phyloP scores from a whole-genome alignment of 805 yeast genomes.

The Zygosaccharomyces siamensis region DNA sequence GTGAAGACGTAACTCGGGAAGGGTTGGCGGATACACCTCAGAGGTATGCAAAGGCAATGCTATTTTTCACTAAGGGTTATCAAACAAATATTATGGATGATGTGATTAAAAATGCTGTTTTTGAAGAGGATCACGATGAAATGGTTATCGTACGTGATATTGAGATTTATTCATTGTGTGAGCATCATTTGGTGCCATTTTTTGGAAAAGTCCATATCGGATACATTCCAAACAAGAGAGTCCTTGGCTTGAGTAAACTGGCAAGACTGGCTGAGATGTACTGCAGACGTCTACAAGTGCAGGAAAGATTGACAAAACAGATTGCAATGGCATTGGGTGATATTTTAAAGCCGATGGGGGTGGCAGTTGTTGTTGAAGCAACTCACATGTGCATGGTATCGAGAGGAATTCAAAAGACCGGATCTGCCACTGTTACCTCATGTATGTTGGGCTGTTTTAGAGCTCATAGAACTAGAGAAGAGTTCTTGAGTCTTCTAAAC shows the following conservation, averaged over 20 bases:
- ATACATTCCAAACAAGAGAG: constrained; percentile 93
- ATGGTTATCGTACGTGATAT: constrained; percentile 98
- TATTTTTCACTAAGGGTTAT: constrained; percentile 92
- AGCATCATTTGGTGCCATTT: constrained; percentile 96
- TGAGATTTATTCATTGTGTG: constrained; percentile 87
- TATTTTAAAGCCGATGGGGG: constrained; percentile 90
- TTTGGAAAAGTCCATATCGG: constrained; percentile 96
- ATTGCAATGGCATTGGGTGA: constrained; percentile 94
- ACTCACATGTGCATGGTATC: constrained; percentile 99
- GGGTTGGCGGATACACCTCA: constrained; percentile 93
- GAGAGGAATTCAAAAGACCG: constrained; percentile 94
- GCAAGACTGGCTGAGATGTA: constrained; percentile 98
- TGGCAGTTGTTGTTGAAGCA: constrained; percentile 97
- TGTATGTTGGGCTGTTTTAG: constrained; percentile 97
- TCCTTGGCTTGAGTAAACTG: constrained; percentile 84
- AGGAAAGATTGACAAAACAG: constrained; percentile 93
- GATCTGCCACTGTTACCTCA: constrained; percentile 88
- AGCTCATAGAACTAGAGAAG: constrained; percentile 94
- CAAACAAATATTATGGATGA: constrained; percentile 83
- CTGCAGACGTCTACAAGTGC: constrained; percentile 93
- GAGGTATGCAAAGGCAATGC: constrained; percentile 94
- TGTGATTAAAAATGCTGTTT: constrained; percentile 90
- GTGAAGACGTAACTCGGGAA: constrained; percentile 85
- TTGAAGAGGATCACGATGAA: constrained; percentile 97
- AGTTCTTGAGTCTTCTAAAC: constrained; percentile 77